phyloP scores from a whole-genome alignment of 1,284 basidiomycete species.

The Moesziomyces parantarcticus region DNA sequence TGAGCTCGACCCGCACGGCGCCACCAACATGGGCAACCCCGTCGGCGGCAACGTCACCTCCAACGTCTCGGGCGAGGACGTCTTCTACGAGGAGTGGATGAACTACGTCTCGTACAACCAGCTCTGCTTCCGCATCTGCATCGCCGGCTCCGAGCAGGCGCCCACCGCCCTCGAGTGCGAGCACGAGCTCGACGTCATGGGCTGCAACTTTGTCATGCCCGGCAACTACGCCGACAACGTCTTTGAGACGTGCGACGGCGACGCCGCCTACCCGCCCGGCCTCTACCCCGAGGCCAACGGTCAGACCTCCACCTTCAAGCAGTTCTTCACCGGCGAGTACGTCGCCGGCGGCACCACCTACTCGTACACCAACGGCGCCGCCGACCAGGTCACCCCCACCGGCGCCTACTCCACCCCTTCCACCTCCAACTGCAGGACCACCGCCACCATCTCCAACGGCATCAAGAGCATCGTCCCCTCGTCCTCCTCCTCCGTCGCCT shows the following conservation, averaged over 20 bases:
- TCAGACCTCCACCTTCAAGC: slow-evolving; percentile 60
- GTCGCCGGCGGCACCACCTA: slow-evolving; percentile 41
- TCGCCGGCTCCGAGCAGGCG: slow-evolving; percentile 51
- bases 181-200: slow-evolving; percentile 65
- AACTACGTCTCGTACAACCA: slow-evolving; percentile 64
- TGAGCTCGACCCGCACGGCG: slow-evolving; percentile 67
- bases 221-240: slow-evolving; percentile 59
- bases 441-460: slow-evolving; percentile 53
- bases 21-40: slow-evolving; percentile 70
- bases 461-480: slow-evolving; percentile 37
- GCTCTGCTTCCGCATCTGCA: slow-evolving; percentile 65
- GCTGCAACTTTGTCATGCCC: slow-evolving; percentile 68
- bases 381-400: slow-evolving; percentile 54
- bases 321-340: slow-evolving; percentile 57
- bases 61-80: slow-evolving; percentile 70
- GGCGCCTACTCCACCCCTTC: slow-evolving; percentile 59
- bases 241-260: slow-evolving; percentile 65
- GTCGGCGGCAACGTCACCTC: slow-evolving; percentile 72
- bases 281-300: slow-evolving; percentile 50
- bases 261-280: slow-evolving; percentile 65
- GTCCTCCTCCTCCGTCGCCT: slow-evolving; percentile 6
- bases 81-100: slow-evolving; percentile 72
- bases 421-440: slow-evolving; percentile 55
- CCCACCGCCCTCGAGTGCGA: slow-evolving; percentile 57
- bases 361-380: slow-evolving; percentile 58